Base-by-base conservation (phyloP, 202 grass and related monocot genomes). In the Setaria viridis region DNA sequence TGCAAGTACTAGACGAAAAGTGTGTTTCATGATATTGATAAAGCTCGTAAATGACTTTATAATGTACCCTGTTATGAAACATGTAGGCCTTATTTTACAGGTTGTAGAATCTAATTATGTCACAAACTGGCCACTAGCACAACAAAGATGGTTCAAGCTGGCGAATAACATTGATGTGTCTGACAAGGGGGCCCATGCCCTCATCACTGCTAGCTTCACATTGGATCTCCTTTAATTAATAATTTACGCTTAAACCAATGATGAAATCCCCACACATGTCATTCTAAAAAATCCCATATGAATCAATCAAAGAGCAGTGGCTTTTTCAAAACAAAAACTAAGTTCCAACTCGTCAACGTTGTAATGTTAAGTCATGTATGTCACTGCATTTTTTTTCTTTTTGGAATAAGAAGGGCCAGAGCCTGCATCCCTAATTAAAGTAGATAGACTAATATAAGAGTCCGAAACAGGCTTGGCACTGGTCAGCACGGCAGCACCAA, bases 1-100 rank as follows among this genome's bases (percentile, higher is more conserved):
- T 48, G 77, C 25, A 81, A 11, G 41, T 86, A 79, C 79, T 81
- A 62, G 53, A 16, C 68, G 43, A 41, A 57, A 55, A 59, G 14
- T 53, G 14, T 59, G 62, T 15, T 43, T 6, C 21, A 7, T 62
- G 16, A 25, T 65, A 10, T 54, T 37, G 39, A 70, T 76, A 86
- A 88, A 48, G 5, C 46, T 72, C 19, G 8, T 48, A 79, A 63
- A 34, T 39, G 7, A 70, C 57, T 67, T 49, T 7, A 49, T 67
- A 54, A 16, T 20, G 0, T 66, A 72, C 35, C 48, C n/a, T 66
- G 6, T 30, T 56, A 84, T 74, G 51, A 62, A 63, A 55, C 1
- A 71, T 46, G 56, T 20, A 34, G 12, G 6, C 15, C 43, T 32
- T 71, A 60, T 72, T 86, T 78, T 76, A 17, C 17, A 7, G 10